These are phyloP conservation scores for Mycena indigotica DNA, from an alignment of 768 basidiomycete genomes.

Conservation along the genomic window DNA sequence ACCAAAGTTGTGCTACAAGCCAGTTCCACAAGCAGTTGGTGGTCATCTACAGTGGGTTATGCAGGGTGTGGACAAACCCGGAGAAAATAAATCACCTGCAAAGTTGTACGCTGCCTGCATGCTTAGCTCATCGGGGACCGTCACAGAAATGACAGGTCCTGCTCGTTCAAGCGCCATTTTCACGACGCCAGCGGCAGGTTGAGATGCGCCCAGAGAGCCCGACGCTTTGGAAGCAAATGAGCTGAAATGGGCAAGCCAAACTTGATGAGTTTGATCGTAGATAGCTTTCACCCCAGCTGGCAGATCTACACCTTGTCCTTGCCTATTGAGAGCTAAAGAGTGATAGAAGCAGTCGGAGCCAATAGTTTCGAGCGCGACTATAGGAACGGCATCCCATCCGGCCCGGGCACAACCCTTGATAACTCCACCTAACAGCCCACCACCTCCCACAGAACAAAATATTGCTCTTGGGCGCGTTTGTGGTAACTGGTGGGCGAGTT, in stretches of 20 bases:
- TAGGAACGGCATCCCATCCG: constrained; percentile 72
- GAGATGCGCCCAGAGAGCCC: constrained; percentile 71
- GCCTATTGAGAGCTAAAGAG: constrained; percentile 62
- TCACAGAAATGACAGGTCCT: constrained; percentile 60
- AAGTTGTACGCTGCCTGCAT: constrained; percentile 63
- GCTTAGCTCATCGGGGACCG: constrained; percentile 66
- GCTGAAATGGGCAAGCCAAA: constrained; percentile 60
- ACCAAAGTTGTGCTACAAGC: constrained; percentile 72
- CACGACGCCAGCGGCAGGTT: constrained; percentile 61
- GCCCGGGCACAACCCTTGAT: constrained; percentile 64
- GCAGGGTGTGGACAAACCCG: too few relatives aligned
- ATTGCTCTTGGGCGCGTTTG: constrained; percentile 68
- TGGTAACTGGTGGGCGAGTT: constrained; percentile 58
- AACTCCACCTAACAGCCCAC: constrained; percentile 69
- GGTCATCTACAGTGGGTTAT: constrained; percentile 73
- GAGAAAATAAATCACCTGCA: constrained; percentile 49
- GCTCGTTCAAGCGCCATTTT: constrained; percentile 63
- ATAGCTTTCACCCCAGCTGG: constrained; percentile 46
- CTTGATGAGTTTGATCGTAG: constrained; percentile 42
- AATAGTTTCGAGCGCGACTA: constrained; percentile 69
- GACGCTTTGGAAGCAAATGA: constrained; percentile 65
- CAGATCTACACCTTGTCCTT: constrained; percentile 32
- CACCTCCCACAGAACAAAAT: constrained; percentile 79
- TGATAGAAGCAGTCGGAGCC: constrained; percentile 78
- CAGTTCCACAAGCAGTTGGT: constrained; percentile 73